Evolutionary conservation across 179 eudicot genomes (phyloP), one percentile per base, ranked within the genome.

Genomic region (Drosera spatulata): DNA sequence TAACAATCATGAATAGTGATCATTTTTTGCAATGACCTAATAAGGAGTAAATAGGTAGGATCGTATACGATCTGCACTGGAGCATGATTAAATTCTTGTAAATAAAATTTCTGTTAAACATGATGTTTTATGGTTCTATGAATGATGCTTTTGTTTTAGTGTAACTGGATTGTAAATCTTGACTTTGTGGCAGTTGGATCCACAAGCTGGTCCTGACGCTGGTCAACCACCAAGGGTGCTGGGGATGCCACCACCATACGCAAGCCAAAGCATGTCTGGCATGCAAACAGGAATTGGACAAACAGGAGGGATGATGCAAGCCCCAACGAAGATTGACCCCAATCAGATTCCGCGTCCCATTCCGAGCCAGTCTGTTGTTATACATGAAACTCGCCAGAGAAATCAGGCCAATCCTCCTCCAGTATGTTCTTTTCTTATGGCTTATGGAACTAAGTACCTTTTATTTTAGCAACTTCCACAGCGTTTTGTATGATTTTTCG

Each of bases 371-470:
- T 66, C 91, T 3, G 78, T 80, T 37, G 64, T 77, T 68, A 61
- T 83, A 76, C 83, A 91, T 63, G 97, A 91, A 72, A 91, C 97
- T 60, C 96, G 91, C 56, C 95, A 77, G 73, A 78, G 81, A 55
- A 85, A 85, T 76, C 97, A 83, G 71, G 97, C 97, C 52, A 91
- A 83, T 61, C 85, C 86, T 64, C 97, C 97, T 58, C 97, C 97
- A 86, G 97, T 91, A 90, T 38, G 51, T 67, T 49, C 7, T 67
- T 55, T 70, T 15, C 4, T 50, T 56, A 10, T 56, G 40, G 66
- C 47, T 68, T 12, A 61, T 41, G 13, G 39, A 44, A 47, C 33
- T 22, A 22, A 22, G 33, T 22, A 22, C 33, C 33, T 22, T 22
- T 22, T 22, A 22, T 22, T 22, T 22, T 22, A 22, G 33, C 33